Percentiles rank a stretch among this genome's conserved stretches.
These are phyloP conservation scores for Venturia effusa DNA, from an alignment of 2,329 filamentous ascomycete species.

Conservation along the genomic window DNA sequence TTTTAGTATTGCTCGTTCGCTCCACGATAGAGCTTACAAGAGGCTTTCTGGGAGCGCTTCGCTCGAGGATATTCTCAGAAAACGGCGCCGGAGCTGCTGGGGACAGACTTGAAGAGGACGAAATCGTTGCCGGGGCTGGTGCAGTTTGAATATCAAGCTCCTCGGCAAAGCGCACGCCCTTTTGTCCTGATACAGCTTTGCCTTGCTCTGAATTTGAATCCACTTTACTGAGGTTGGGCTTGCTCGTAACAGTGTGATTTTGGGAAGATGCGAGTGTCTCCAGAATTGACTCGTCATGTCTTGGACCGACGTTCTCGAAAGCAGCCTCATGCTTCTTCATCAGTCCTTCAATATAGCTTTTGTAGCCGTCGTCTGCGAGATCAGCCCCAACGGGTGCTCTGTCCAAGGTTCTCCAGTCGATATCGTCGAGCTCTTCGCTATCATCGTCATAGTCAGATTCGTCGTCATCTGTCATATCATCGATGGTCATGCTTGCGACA, in stretches of 20 bases:
- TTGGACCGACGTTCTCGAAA: conserved; percentile 10
- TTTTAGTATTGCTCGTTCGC: conserved; percentile 18
- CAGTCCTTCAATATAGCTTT: conserved; percentile 43
- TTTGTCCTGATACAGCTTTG: conserved; percentile 29
- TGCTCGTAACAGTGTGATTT: background rate
- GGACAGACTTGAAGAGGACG: conserved; percentile 20
- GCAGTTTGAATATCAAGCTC: conserved; percentile 57
- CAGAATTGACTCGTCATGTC: background rate
- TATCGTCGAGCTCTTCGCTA: conserved; percentile 31
- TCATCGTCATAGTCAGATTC: conserved; percentile 41
- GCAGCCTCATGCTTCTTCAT: conserved; percentile 11
- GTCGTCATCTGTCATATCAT: conserved; percentile 44
- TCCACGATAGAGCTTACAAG: conserved; percentile 30
- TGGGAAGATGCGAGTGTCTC: background rate
- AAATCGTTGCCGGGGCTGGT: conserved; percentile 22
- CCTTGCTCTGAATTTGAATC: background rate
- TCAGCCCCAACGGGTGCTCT: conserved; percentile 3
- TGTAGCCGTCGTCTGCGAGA: conserved; percentile 34
- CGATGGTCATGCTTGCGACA: conserved; percentile 81
- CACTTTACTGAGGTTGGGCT: background rate
- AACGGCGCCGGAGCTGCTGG: conserved; percentile 16
- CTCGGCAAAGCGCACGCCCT: conserved; percentile 72
- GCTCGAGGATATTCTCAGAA: conserved; percentile 20
- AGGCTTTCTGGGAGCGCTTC: background rate
- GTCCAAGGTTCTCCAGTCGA: conserved; percentile 22